Evolutionary conservation across 768 basidiomycete species (phyloP), one percentile per base, ranked within the genome.

Genomic region (Pisolithus marmoratus): DNA sequence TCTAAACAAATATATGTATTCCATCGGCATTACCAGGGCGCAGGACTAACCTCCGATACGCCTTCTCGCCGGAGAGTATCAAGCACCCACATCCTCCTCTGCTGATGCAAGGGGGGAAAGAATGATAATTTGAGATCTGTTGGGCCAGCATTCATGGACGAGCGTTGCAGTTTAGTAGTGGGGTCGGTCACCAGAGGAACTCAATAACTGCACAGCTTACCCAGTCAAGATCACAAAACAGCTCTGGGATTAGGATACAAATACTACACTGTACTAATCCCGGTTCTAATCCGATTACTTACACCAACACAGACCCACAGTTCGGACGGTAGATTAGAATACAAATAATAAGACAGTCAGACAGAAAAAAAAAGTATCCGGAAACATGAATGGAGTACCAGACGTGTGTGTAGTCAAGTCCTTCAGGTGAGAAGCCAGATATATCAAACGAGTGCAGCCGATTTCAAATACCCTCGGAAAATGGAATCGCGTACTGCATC

Each of bases 381-480:
- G 8, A 5, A 27, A 27, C 26, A 8, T 8, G 26, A 27, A 8
- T 8, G 26, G 2, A 27, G 26, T 27, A 8, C 26, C 26, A 8
- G 26, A 8, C 26, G 26, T 27, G 26, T 3, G 8, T n/a, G n/a
- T n/a, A 3, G 26, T 27, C 26, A 8, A 27, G 26, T 27, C 26
- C 8, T 38, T 26, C n/a, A n/a, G n/a, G n/a, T n/a, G n/a, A n/a
- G n/a, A n/a, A n/a, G n/a, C n/a, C 22, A 19, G 38, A 45, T 26
- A 31, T 11, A 55, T 78, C 63, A 85, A 45, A 86, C 84, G 48
- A 85, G 74, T 11, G 83, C 83, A 48, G 84, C 84, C 3, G 83
- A 85, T 63, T 85, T 81, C 23, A 87, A 72, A 61, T 86, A 86
- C 49, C 83, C 85, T 61, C 85, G 74, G 74, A 87, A 85, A 53